Conservation (phyloP, 179 eudicot genomes). For the Gypsophila paniculata region DNA sequence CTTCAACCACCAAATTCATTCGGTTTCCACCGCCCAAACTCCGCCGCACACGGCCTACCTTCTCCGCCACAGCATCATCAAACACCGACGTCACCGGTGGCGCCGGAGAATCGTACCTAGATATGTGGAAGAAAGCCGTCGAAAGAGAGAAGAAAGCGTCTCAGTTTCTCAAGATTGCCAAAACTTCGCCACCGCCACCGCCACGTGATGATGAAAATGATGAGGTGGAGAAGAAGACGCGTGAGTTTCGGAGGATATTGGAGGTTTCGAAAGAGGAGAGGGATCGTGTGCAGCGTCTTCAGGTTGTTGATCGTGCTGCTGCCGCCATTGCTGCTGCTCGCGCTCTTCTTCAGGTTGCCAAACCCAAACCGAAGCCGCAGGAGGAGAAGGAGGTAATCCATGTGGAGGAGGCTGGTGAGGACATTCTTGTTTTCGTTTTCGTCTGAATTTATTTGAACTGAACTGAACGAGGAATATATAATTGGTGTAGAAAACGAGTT, state of each 20-base stretch:
- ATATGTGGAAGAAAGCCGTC: constrained; percentile 70
- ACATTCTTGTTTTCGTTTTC: not conserved
- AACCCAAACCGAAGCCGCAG: not conserved
- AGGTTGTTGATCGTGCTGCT: constrained; percentile 87
- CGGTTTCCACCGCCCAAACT: no score
- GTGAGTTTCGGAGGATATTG: constrained; percentile 64
- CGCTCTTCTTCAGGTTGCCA: constrained; percentile 42
- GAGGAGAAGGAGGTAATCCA: not conserved
- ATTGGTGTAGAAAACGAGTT: no score
- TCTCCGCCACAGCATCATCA: not conserved
- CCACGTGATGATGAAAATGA: not conserved
- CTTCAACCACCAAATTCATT: no score
- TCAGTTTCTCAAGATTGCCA: constrained; percentile 31
- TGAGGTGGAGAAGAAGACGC: constrained; percentile 46
- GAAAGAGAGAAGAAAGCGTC: constrained; percentile 48
- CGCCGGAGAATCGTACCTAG: constrained; percentile 47
- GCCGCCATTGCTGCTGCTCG: constrained; percentile 87
- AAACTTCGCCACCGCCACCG: not conserved
- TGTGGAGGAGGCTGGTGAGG: not conserved
- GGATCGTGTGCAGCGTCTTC: constrained; percentile 69
- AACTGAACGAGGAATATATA: no score
- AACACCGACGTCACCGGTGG: constrained; percentile 22
- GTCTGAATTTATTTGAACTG: no score
- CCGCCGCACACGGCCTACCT: not conserved
- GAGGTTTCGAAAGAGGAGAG: constrained; percentile 66